Evolutionary conservation across 345 rosid genomes (phyloP).

Genomic region (Ailanthus altissimus): DNA sequence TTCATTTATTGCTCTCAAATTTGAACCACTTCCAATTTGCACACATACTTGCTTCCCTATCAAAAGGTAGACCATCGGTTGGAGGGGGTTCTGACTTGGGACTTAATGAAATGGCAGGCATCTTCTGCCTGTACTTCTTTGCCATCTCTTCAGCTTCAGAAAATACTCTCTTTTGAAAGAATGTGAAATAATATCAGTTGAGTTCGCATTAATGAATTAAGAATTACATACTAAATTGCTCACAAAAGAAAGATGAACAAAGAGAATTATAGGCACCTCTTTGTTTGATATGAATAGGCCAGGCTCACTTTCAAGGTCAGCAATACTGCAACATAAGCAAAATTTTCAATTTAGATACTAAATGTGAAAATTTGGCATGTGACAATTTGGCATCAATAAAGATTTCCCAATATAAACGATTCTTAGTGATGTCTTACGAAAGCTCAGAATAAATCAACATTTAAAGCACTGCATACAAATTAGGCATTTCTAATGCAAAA

Average conservation of each 20-base stretch:
- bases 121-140: conserved; percentile 63
- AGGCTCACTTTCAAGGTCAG: conserved; percentile 87
- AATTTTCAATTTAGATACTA: background rate
- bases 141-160: conserved; percentile 90
- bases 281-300: conserved; percentile 72
- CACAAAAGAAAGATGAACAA: background rate
- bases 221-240: background rate
- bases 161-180: conserved; percentile 59
- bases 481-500: background rate
- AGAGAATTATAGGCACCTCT: conserved; percentile 54
- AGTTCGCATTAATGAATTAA: background rate
- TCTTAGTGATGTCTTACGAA: background rate
- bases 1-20: conserved; percentile 50
- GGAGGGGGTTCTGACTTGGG: conserved; percentile 35
- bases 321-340: conserved; percentile 53
- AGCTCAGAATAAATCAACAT: background rate
- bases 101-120: conserved; percentile 34
- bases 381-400: conserved; percentile 1
- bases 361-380: background rate
- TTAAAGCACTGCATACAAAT: background rate
- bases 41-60: conserved; percentile 52
- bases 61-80: conserved; percentile 39
- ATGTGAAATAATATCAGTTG: conserved; percentile 10
- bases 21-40: conserved; percentile 96
- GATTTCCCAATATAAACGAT: background rate